phyloP scores from a whole-genome alignment of 768 basidiomycete genomes.

The Boletus rufocinnamomeus region DNA sequence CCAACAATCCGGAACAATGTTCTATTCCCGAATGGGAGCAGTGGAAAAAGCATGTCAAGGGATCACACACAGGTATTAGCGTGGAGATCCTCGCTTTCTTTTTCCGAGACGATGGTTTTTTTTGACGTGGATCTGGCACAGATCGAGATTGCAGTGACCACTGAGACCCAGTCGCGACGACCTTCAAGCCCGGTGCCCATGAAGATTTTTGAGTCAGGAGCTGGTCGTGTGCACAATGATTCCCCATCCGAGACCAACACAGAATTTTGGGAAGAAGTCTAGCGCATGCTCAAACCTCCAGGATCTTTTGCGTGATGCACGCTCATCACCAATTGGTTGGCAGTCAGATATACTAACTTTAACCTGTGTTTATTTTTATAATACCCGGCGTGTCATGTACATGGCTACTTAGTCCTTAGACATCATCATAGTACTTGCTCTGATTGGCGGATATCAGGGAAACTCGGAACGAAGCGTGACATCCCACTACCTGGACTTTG shows the following conservation, averaged over 20 bases:
- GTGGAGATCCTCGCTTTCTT: background rate
- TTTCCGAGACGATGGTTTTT: background rate
- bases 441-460: no score
- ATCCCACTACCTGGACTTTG: no score
- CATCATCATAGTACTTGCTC: no score
- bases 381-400: no score
- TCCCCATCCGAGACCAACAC: background rate
- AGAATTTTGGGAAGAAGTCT: background rate
- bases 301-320: no score
- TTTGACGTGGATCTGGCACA: background rate
- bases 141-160: conserved; percentile 5
- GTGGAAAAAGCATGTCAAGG: background rate
- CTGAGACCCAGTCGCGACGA: background rate
- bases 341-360: background rate
- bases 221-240: background rate
- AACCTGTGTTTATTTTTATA: no score
- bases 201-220: background rate
- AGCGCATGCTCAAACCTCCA: background rate
- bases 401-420: no score
- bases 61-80: conserved; percentile 10
- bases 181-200: background rate
- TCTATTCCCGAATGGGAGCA: conserved; percentile 2
- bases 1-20: conserved; percentile 3
- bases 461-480: no score
- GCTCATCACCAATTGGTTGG: background rate